phyloP scores from a whole-genome alignment of 345 rosid species.

The Xanthoceras sorbifolium region DNA sequence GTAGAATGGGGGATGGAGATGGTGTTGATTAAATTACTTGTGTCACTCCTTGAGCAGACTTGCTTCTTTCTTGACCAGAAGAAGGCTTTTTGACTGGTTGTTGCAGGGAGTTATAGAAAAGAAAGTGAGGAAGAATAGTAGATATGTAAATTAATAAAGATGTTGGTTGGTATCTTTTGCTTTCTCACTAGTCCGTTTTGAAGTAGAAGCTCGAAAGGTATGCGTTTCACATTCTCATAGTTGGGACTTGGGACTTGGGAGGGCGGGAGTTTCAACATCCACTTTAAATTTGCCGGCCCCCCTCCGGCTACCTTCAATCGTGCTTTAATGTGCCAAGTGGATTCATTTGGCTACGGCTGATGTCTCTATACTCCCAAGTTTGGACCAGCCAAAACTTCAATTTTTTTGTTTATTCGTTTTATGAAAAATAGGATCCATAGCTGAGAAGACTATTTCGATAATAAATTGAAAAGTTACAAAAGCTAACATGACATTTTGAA shows the following conservation, averaged over 20 bases:
- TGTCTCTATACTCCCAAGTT: not conserved
- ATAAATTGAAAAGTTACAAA: no score
- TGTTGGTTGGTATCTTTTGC: not conserved
- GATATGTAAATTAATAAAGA: not conserved
- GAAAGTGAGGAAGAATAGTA: conserved; percentile 7
- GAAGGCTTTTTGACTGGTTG: conserved; percentile 3
- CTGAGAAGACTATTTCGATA: no score
- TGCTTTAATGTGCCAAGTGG: not conserved
- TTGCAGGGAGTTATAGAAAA: not conserved
- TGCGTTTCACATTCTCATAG: not conserved
- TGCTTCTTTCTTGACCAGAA: not conserved
- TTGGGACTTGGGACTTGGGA: not conserved
- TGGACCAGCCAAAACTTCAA: no score
- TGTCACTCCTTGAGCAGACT: not conserved
- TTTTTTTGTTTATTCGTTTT: no score
- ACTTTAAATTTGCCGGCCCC: not conserved
- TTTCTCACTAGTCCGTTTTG: not conserved
- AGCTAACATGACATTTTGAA: no score
- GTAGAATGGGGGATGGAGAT: conserved; percentile 19
- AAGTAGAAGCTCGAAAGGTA: not conserved
- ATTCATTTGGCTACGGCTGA: not conserved
- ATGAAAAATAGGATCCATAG: no score
- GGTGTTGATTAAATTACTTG: not conserved
- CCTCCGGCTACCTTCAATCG: not conserved
- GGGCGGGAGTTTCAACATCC: not conserved